Conservation (phyloP, 2,329 filamentous ascomycete species). For the Ophiostoma sp. region DNA sequence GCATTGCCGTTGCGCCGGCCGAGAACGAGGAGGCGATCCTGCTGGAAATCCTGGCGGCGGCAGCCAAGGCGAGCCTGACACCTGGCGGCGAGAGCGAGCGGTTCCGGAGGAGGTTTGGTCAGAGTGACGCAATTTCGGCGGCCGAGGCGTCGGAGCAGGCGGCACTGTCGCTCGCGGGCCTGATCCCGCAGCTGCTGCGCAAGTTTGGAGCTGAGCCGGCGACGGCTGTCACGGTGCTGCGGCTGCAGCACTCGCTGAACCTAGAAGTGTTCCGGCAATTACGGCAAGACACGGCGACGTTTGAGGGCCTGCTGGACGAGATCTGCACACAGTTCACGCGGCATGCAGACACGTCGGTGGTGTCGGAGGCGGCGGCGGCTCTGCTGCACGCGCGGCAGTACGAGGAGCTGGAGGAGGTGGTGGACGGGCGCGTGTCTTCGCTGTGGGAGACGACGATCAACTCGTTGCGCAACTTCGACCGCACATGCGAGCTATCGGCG, state of each 20-base stretch:
- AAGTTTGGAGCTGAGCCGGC: conserved; percentile 89
- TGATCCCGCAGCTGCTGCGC: conserved; percentile 80
- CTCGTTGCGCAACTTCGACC: conserved; percentile 64
- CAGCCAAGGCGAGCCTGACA: conserved; percentile 68
- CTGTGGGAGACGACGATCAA: conserved; percentile 82
- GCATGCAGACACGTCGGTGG: conserved; percentile 80
- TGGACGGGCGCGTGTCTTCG: conserved; percentile 70
- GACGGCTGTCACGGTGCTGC: conserved; percentile 78
- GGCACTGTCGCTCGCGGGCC: conserved; percentile 67
- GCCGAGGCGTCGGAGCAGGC: conserved; percentile 70
- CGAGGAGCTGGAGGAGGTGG: conserved; percentile 81
- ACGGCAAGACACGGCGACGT: conserved; percentile 76
- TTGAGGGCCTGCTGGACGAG: conserved; percentile 77
- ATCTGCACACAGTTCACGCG: conserved; percentile 90
- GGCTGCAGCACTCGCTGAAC: conserved; percentile 79
- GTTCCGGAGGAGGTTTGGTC: conserved; percentile 51
- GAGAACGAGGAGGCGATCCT: conserved; percentile 77
- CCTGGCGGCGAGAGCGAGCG: conserved; percentile 59
- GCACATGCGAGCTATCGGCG: conserved; percentile 63
- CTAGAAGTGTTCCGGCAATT: conserved; percentile 83
- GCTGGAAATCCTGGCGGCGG: conserved; percentile 77
- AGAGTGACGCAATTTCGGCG: conserved; percentile 28
- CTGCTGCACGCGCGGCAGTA: conserved; percentile 80
- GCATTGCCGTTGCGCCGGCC: conserved; percentile 65
- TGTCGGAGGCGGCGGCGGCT: conserved; percentile 75